Conservation (phyloP, 768 basidiomycete genomes). For the Pleurotus platypus region DNA sequence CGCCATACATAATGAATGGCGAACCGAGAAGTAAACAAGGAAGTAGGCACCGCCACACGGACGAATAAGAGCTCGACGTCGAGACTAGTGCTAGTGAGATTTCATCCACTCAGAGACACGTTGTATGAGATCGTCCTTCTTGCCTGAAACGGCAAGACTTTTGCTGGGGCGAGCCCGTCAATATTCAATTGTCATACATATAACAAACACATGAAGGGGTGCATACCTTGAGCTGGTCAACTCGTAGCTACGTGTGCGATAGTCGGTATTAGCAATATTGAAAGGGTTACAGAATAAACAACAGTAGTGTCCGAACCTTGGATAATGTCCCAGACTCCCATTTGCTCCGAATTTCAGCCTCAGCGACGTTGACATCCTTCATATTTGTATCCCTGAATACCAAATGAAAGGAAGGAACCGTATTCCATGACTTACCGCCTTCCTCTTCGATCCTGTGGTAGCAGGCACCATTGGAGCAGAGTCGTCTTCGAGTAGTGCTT, state of each 20-base stretch:
- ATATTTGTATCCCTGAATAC: neutral
- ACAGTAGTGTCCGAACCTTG: constrained; percentile 49
- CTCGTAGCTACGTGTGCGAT: constrained; percentile 49
- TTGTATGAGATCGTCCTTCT: constrained; percentile 69
- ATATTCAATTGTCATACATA: constrained; percentile 4
- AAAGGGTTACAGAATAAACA: neutral
- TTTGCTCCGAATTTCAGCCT: constrained; percentile 70
- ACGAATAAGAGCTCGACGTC: neutral
- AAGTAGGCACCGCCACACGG: neutral
- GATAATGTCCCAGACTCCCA: constrained; percentile 54
- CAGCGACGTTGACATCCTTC: constrained; percentile 62
- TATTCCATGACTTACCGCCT: constrained; percentile 48
- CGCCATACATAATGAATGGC: too few relatives aligned
- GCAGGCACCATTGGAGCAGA: constrained; percentile 51
- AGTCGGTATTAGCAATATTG: neutral
- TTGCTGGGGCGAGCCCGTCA: constrained; percentile 39
- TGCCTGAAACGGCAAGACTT: constrained; percentile 57
- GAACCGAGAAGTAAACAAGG: neutral
- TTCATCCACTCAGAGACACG: constrained; percentile 64
- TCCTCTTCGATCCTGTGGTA: constrained; percentile 61
- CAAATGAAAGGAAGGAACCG: constrained; percentile 1
- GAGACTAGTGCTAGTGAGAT: constrained; percentile 23
- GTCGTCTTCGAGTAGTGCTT: constrained; percentile 55
- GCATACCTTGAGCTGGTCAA: constrained; percentile 75
- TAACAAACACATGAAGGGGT: constrained; percentile 1